These are phyloP conservation scores for Dactylonectria macrodidyma DNA, from an alignment of 2,329 filamentous ascomycete genomes.

Conservation along the genomic window DNA sequence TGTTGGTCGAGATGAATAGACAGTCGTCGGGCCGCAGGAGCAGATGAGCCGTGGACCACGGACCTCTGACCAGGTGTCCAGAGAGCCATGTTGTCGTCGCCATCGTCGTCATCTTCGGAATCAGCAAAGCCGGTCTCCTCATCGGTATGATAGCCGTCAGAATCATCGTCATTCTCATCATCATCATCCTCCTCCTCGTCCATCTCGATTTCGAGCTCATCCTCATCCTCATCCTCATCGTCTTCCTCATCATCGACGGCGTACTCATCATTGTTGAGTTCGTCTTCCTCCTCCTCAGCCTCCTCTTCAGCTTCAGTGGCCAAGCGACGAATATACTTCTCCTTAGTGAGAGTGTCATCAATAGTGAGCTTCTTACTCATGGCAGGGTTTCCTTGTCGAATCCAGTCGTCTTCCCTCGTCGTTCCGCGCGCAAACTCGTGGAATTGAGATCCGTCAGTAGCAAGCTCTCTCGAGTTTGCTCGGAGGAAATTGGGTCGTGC, in stretches of 20 bases:
- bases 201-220: constrained; percentile 66
- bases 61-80: constrained; percentile 66
- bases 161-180: constrained; percentile 69
- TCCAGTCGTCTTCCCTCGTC: constrained; percentile 92
- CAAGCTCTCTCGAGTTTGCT: constrained; percentile 65
- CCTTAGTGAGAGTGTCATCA: constrained; percentile 89
- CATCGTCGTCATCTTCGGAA: constrained; percentile 77
- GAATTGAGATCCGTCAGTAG: constrained; percentile 75
- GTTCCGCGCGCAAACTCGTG: constrained; percentile 93
- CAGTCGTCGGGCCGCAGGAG: constrained; percentile 51
- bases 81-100: constrained; percentile 74
- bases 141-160: constrained; percentile 83
- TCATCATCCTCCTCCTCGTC: constrained; percentile 67
- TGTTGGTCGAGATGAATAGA: constrained; percentile 61
- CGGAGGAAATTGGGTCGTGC: constrained; percentile 63
- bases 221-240: constrained; percentile 65
- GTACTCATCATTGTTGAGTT: constrained; percentile 63
- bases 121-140: constrained; percentile 79
- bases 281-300: constrained; percentile 81
- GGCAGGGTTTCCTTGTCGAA: constrained; percentile 76
- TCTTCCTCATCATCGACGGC: constrained; percentile 63
- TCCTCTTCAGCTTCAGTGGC: constrained; percentile 94
- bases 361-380: constrained; percentile 84
- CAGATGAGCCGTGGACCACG: constrained; percentile 55
- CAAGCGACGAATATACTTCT: constrained; percentile 88